Evolutionary conservation across 2,329 filamentous ascomycete genomes (phyloP).

Genomic region (Calonectria naviculata): DNA sequence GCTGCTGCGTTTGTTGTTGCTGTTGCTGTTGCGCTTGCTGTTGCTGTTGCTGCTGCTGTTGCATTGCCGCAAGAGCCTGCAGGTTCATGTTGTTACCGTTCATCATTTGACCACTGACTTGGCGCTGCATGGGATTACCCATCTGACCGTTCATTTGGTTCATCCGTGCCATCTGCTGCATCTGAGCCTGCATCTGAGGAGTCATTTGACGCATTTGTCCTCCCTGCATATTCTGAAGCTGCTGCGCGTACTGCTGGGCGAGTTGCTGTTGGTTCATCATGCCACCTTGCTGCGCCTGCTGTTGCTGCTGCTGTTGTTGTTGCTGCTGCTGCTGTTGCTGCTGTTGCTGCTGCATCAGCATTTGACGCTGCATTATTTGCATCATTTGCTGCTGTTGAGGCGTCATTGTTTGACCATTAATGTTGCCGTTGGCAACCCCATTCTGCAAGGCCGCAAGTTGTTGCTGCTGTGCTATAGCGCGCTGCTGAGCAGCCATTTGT

Average conservation of each 20-base stretch:
- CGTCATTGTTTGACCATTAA: slow-evolving; percentile 50
- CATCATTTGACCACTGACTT: slow-evolving; percentile 52
- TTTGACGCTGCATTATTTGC: slow-evolving; percentile 51
- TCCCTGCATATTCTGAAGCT: slow-evolving; percentile 54
- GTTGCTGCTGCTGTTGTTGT: slow-evolving; percentile 42
- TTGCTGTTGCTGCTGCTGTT: slow-evolving; percentile 50
- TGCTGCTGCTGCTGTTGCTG: slow-evolving; percentile 46
- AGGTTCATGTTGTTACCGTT: slow-evolving; percentile 52
- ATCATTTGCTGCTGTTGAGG: slow-evolving; percentile 52
- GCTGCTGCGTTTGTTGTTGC: slow-evolving; percentile 44
- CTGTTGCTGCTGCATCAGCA: slow-evolving; percentile 52
- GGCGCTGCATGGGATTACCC: slow-evolving; percentile 45
- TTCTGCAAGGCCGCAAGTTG: slow-evolving; percentile 55
- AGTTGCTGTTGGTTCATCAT: slow-evolving; percentile 57
- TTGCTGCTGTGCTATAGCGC: slow-evolving; percentile 58
- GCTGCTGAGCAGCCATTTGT: slow-evolving; percentile 61
- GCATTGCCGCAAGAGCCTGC: slow-evolving; percentile 53
- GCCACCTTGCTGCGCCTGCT: slow-evolving; percentile 49
- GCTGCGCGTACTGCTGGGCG: slow-evolving; percentile 56
- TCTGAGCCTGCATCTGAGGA: slow-evolving; percentile 48
- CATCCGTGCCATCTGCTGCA: slow-evolving; percentile 50
- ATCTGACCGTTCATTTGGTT: slow-evolving; percentile 46
- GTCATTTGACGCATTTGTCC: slow-evolving; percentile 48
- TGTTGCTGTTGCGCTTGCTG: slow-evolving; percentile 46
- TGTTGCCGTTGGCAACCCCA: slow-evolving; percentile 47